Evolutionary conservation across 1,139 yeast genomes (phyloP), one percentile per base, ranked within the genome.

Genomic region (Protomyces inouyei): DNA sequence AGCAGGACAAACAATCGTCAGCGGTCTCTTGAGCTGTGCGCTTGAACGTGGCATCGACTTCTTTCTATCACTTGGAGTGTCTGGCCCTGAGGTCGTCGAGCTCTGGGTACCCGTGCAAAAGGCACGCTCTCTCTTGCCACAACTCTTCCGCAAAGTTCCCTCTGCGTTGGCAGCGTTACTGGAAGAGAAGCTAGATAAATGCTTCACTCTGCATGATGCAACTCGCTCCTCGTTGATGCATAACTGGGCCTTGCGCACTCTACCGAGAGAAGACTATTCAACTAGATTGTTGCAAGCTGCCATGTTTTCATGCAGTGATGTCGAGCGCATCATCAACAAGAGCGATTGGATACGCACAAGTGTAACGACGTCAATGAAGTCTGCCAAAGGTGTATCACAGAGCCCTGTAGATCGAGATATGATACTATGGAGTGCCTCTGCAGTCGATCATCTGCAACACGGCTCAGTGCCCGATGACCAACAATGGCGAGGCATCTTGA

Each of bases 71-170:
- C 32, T 59, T 3, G 63, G 63, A 6, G 23, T 52, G 3, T 18
- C 63, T 12, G 63, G 63, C 3, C 63, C 63, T 9, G 43, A 40
- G 43, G 12, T 59, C 14, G 14, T 45, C 16, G 63, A 59, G 28
- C 10, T 59, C 28, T 59, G 63, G 63, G 46, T 52, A 8, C 45
- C 45, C 37, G 52, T 59, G 10, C 23, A 28, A 8, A 37, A 38
- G 9, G 52, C 63, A 18, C 52, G 63, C n/a, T 5, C 38, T 10
- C 28, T 59, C 6, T 36, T 59, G 46, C 32, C 63, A n/a, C n/a
- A 10, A 14, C 28, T 59, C 14, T 59, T 55, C 52, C 35, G 8
- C 5, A 8, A 18, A 8, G 45, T 52, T 8, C 57, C 56, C 18
- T 3, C n/a, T 18, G 10, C 56, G 18, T 18, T 59, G 52, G n/a